Evolutionary conservation across 768 basidiomycete species (phyloP), one percentile per base, ranked within the genome.

Genomic region (Lactarius vividus): DNA sequence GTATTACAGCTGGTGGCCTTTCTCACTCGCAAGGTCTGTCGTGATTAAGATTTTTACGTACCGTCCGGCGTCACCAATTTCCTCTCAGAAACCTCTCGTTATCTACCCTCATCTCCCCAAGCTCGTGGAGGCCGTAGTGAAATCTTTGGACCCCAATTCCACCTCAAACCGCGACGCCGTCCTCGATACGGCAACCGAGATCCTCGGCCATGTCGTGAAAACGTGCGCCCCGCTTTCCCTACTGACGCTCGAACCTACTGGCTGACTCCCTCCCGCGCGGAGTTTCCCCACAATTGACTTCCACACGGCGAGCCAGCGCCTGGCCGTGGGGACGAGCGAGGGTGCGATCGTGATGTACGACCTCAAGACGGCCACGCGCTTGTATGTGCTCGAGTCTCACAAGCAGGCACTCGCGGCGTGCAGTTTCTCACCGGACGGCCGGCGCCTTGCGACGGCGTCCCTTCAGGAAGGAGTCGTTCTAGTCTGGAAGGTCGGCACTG

Each of bases 281-380:
- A 96, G 94, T 2, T 98, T 91, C 73, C 96, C 96, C 0, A 88
- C 88, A 0, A 86, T 98, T n/a, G 96, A 95, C 76, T 98, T 99
- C 74, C 91, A 98, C 71, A 88, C 87, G 78, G 78, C 82, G 2
- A 88, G 85, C 1, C 97, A 99, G 74, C 87, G 92, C 16, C 84
- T 98, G 4, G 93, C 91, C 0, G 94, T 98, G 0, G 97, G 97
- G 0, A 96, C 96, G 0, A 87, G 85, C 63, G 97, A 99, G 77
- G 97, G 96, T 0, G 94, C 95, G 0, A 87, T 95, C 60, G 83
- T 94, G 64, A 94, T 97, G 88, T 98, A 97, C 73, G 97, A 98
- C 73, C 83, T 98, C 60, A 97, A 98, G 77, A 94, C 95, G 0
- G 96, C 95, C 0, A 98, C 92, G 0, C 86, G 97, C 13, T 80